A percentile compares a stretch with the other conserved stretches of the same genome.
These are phyloP conservation scores for Houttuynia cordata DNA, from an alignment of 164 flowering plant species.

Conservation along the genomic window DNA sequence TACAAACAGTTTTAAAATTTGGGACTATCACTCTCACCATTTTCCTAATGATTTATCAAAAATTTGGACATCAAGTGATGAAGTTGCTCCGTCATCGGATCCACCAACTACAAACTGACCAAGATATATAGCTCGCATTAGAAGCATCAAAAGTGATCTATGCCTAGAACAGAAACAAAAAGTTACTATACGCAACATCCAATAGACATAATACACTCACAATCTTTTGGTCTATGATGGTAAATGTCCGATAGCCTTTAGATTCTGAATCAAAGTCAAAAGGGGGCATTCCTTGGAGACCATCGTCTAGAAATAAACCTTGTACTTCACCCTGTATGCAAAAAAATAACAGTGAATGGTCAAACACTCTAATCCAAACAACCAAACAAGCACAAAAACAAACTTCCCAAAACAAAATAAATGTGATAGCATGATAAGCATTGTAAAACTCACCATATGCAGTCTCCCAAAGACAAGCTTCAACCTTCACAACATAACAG, in stretches of 20 bases:
- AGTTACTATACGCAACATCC: not conserved
- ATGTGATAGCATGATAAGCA: not conserved
- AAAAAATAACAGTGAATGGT: slow-evolving; percentile 1
- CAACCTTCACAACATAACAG: not conserved
- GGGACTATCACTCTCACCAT: slow-evolving; percentile 31
- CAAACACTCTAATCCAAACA: not conserved
- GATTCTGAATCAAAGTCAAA: slow-evolving; percentile 33
- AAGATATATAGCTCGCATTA: slow-evolving; percentile 1
- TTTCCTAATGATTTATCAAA: slow-evolving; percentile 30
- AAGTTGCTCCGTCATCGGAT: slow-evolving; percentile 19
- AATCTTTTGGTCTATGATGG: slow-evolving; percentile 31
- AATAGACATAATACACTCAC: slow-evolving; percentile 24
- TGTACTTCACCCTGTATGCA: slow-evolving; percentile 72
- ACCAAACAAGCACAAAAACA: not conserved
- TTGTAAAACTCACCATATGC: not conserved
- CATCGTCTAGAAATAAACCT: slow-evolving; percentile 30
- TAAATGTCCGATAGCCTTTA: slow-evolving; percentile 24
- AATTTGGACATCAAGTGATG: slow-evolving; percentile 36
- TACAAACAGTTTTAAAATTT: not conserved
- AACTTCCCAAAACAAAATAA: not conserved
- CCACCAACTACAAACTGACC: slow-evolving; percentile 66
- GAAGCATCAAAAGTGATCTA: not conserved
- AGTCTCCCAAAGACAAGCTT: not conserved
- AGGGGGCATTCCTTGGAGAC: slow-evolving; percentile 15
- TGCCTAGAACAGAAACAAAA: not conserved